Conservation (phyloP, 495 filamentous ascomycete genomes). For the Xylaria acuta region DNA sequence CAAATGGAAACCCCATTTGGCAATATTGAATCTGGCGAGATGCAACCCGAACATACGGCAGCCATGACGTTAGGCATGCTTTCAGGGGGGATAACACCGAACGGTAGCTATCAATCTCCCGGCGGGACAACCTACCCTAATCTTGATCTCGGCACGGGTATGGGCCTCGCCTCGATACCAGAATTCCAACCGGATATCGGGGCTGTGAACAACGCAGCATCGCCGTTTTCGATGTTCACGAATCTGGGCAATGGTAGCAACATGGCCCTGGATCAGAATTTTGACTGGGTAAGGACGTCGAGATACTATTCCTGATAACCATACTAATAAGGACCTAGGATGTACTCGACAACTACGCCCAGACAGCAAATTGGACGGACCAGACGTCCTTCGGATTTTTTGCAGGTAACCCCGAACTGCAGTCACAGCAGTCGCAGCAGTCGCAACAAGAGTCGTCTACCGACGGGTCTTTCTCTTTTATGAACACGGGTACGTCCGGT, state of each 20-base stretch:
- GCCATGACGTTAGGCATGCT: slow-evolving; percentile 85
- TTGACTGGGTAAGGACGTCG: slow-evolving; percentile 76
- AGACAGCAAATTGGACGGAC: slow-evolving; percentile 55
- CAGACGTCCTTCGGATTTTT: slow-evolving; percentile 55
- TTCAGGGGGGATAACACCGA: slow-evolving; percentile 71
- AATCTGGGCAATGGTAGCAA: slow-evolving; percentile 48
- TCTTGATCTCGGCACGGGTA: slow-evolving; percentile 37
- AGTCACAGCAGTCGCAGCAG: slow-evolving; percentile 43
- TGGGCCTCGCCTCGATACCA: slow-evolving; percentile 26
- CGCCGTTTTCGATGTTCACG: slow-evolving; percentile 61
- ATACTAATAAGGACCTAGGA: slow-evolving; percentile 41
- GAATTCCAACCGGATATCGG: slow-evolving; percentile 65
- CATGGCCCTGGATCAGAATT: slow-evolving; percentile 58
- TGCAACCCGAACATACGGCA: slow-evolving; percentile 68
- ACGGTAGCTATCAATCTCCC: slow-evolving; percentile 46
- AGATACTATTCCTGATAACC: background rate
- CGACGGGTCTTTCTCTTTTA: slow-evolving; percentile 37
- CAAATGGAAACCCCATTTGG: slow-evolving; percentile 36
- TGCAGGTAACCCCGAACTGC: slow-evolving; percentile 46
- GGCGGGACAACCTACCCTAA: slow-evolving; percentile 47
- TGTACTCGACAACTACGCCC: slow-evolving; percentile 56
- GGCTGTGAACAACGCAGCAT: slow-evolving; percentile 52
- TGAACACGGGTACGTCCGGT: slow-evolving; percentile 29
- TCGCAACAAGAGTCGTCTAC: slow-evolving; percentile 40
- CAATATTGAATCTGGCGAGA: slow-evolving; percentile 39